A percentile compares a stretch with the other conserved stretches of the same genome.
Conservation (phyloP, 345 rosid genomes). For the Citrus inodora region DNA sequence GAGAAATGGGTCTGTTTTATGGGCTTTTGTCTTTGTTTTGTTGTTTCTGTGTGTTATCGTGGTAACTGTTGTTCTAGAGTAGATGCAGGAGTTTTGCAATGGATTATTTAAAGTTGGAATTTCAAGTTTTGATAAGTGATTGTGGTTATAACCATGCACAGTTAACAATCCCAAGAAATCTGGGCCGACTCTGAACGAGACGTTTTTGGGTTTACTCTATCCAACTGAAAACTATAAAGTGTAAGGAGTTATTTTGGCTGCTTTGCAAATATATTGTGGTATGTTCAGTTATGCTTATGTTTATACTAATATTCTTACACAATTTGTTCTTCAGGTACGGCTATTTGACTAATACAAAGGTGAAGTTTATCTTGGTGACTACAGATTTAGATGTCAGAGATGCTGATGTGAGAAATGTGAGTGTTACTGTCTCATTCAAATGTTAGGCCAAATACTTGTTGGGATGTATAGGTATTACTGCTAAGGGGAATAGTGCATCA, state of each 20-base stretch:
- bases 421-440: conserved; percentile 15
- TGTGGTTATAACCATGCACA: conserved; percentile 22
- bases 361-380: conserved; percentile 84
- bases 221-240: conserved; percentile 94
- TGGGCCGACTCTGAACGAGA: conserved; percentile 75
- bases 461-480: not conserved
- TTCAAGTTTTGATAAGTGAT: conserved; percentile 8
- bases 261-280: not conserved
- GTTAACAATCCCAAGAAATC: conserved; percentile 94
- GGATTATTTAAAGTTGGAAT: not conserved
- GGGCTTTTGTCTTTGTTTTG: not conserved
- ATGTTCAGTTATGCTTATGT: not conserved
- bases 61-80: not conserved
- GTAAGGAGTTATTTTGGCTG: conserved; percentile 39
- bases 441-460: not conserved
- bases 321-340: conserved; percentile 55
- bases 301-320: not conserved
- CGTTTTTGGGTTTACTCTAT: conserved; percentile 89
- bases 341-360: conserved; percentile 94
- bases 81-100: not conserved
- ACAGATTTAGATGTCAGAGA: conserved; percentile 89
- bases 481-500: not conserved
- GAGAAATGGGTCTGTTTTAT: not conserved
- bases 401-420: conserved; percentile 88
- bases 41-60: not conserved